Percentiles rank a stretch among this genome's conserved stretches.
phyloP scores from a whole-genome alignment of 1,139 yeast species.

The Zygoascus hellenicus region DNA sequence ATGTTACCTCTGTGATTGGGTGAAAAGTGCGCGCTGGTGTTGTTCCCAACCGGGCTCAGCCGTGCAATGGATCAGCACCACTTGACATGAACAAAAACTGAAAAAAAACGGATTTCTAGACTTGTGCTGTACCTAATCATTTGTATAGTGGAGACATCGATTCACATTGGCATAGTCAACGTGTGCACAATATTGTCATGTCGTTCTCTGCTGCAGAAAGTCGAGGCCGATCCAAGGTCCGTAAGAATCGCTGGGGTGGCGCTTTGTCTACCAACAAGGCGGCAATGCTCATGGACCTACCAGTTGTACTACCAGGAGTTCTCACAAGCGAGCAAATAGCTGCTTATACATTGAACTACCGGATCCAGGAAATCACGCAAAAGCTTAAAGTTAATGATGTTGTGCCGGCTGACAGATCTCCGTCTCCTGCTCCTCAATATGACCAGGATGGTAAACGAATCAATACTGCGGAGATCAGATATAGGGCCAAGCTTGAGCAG shows the following conservation, averaged over 20 bases:
- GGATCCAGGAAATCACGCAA: constrained; percentile 76
- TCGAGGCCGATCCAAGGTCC: no score
- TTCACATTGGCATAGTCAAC: no score
- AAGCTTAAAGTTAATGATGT: constrained; percentile 48
- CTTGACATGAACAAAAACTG: no score
- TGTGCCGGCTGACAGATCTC: constrained; percentile 45
- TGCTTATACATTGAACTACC: constrained; percentile 65
- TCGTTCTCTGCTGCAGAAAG: no score
- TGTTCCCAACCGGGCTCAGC: no score
- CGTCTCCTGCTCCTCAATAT: constrained; percentile 91
- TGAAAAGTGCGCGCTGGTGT: neutral
- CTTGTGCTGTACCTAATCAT: neutral
- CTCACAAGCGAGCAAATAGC: constrained; percentile 82
- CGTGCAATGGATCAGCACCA: no score
- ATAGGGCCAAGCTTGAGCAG: constrained; percentile 56
- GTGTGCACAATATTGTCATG: no score
- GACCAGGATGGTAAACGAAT: constrained; percentile 76
- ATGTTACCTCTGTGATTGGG: neutral
- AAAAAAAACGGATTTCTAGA: neutral
- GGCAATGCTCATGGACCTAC: constrained; percentile 32
- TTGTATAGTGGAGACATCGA: no score
- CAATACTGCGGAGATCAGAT: constrained; percentile 74
- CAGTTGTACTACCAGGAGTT: constrained; percentile 43
- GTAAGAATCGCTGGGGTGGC: constrained; percentile 32
- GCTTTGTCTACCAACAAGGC: constrained; percentile 27